These are phyloP conservation scores for Psilocybe subaeruginosa DNA, from an alignment of 768 basidiomycete genomes.

Conservation along the genomic window DNA sequence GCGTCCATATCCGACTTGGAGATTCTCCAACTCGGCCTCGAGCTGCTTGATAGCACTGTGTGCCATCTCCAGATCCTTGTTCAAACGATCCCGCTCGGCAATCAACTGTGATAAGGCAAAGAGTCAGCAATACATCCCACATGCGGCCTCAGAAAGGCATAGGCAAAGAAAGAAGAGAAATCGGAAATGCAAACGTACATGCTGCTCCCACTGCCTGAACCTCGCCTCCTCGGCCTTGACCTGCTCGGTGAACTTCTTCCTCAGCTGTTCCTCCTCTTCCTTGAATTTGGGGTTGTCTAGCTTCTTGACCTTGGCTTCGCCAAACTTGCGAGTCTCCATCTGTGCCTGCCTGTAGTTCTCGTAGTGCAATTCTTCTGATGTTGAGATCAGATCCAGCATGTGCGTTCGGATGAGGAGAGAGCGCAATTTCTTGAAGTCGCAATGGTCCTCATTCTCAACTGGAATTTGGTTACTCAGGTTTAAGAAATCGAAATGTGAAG, in stretches of 20 bases:
- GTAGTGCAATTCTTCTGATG: conserved; percentile 95
- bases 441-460: conserved; percentile 99
- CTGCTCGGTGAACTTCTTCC: conserved; percentile 99
- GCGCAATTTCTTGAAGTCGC: conserved; percentile 98
- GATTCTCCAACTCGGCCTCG: conserved; percentile 88
- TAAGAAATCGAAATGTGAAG: background rate
- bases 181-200: conserved; percentile 57
- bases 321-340: conserved; percentile 99
- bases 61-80: conserved; percentile 96
- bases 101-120: conserved; percentile 70
- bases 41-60: conserved; percentile 91
- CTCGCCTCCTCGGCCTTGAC: conserved; percentile 98
- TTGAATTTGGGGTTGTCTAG: conserved; percentile 99
- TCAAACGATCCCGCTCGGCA: conserved; percentile 96
- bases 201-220: conserved; percentile 99
- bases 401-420: conserved; percentile 95
- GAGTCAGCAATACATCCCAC: conserved; percentile 7
- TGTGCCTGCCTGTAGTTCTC: conserved; percentile 98
- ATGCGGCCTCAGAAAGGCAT: too few species aligned
- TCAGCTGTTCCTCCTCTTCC: conserved; percentile 96
- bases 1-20: conserved; percentile 79
- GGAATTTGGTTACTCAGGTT: conserved; percentile 2
- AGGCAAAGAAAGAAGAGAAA: conserved; percentile 13
- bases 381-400: conserved; percentile 97
- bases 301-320: conserved; percentile 98